These are phyloP conservation scores for Neopestalotiopsis sp. DNA, from an alignment of 2,329 filamentous ascomycete genomes.

Conservation along the genomic window DNA sequence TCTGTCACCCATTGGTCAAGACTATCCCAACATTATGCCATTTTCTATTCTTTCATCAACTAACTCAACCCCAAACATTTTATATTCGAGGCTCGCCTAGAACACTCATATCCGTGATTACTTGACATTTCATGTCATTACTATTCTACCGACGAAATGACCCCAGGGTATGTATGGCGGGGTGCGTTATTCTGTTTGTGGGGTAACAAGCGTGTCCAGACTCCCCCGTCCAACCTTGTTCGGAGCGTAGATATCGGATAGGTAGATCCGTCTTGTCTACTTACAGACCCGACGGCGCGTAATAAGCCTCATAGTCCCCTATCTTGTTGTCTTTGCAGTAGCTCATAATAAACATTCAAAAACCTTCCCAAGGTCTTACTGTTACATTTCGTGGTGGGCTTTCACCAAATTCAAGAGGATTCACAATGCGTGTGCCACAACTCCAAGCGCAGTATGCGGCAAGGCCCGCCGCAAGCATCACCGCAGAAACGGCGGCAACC, in stretches of 20 bases:
- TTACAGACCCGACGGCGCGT: not conserved
- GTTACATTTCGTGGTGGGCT: not conserved
- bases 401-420: not conserved
- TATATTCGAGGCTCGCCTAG: too few relatives aligned
- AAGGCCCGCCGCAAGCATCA: not conserved
- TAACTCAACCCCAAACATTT: too few relatives aligned
- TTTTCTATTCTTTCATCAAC: too few relatives aligned
- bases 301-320: not conserved
- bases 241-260: not conserved
- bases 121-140: too few relatives aligned
- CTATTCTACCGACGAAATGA: too few relatives aligned
- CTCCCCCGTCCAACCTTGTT: not conserved
- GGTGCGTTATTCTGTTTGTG: not conserved
- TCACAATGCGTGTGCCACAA: conserved; percentile 7
- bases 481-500: not conserved
- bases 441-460: not conserved
- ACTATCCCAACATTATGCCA: not conserved
- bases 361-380: too few relatives aligned
- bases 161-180: too few relatives aligned
- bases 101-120: too few relatives aligned
- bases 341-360: not conserved
- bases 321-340: not conserved
- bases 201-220: not conserved
- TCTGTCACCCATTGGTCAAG: not conserved
- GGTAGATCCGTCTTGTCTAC: not conserved